Percentiles rank a stretch among this genome's conserved stretches.
These are phyloP conservation scores for Purshia tridentata DNA, from an alignment of 306 rosid genomes.

Conservation along the genomic window DNA sequence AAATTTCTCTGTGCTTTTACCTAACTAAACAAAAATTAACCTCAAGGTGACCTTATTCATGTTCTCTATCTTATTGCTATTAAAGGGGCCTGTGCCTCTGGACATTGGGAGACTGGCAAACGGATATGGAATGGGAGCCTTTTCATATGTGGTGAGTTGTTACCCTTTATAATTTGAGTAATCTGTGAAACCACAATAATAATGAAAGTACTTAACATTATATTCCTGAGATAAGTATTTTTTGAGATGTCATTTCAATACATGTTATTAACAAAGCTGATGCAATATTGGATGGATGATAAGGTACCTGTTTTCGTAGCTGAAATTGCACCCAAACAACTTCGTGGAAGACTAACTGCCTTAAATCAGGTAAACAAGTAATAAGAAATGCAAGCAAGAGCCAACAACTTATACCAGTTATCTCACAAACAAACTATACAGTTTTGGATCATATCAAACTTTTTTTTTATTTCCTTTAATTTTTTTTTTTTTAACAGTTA, in stretches of 20 bases:
- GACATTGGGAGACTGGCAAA: constrained; percentile 87
- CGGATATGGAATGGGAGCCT: constrained; percentile 99
- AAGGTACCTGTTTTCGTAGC: constrained; percentile 90
- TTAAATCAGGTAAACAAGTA: constrained; percentile 62
- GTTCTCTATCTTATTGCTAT: constrained; percentile 19
- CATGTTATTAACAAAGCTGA: constrained; percentile 8
- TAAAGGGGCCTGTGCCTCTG: constrained; percentile 61
- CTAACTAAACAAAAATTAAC: constrained; percentile 4
- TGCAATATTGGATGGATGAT: constrained; percentile 23
- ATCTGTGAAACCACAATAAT: not conserved
- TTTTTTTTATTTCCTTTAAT: not conserved
- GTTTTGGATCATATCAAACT: not conserved
- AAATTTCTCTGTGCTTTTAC: constrained; percentile 12
- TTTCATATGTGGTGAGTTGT: constrained; percentile 70
- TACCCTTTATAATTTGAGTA: not conserved
- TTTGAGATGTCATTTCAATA: not conserved
- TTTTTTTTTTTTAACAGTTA: constrained; percentile 47
- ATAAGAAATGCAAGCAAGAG: not conserved
- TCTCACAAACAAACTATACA: not conserved
- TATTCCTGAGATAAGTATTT: not conserved
- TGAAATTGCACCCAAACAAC: constrained; percentile 89
- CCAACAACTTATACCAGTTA: not conserved
- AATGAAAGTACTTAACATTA: not conserved
- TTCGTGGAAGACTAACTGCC: constrained; percentile 79
- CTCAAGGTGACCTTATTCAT: constrained; percentile 17